phyloP scores from a whole-genome alignment of 2,329 filamentous ascomycete genomes.

The Nectriaceae sp. region DNA sequence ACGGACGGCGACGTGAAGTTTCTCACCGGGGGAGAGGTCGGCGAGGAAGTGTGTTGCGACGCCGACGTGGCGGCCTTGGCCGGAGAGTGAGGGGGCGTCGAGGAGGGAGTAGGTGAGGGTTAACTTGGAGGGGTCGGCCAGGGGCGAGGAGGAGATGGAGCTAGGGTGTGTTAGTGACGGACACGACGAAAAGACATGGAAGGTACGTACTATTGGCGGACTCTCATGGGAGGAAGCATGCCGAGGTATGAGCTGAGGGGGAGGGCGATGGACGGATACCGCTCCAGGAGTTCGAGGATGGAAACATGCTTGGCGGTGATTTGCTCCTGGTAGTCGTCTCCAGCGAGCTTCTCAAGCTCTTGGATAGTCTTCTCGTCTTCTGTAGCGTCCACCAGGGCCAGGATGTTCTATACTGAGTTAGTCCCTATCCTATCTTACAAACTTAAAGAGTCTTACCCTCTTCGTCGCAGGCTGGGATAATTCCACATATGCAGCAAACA shows the following conservation, averaged over 20 bases:
- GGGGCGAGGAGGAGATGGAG: constrained; percentile 74
- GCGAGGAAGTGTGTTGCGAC: constrained; percentile 64
- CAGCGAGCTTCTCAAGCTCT: constrained; percentile 49
- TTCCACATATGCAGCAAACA: constrained; percentile 73
- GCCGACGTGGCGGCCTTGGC: constrained; percentile 54
- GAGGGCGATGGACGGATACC: constrained; percentile 59
- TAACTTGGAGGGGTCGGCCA: constrained; percentile 56
- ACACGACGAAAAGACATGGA: constrained; percentile 39
- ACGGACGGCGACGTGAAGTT: constrained; percentile 52
- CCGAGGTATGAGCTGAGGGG: constrained; percentile 68
- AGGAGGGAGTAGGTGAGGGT: constrained; percentile 72
- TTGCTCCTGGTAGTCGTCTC: constrained; percentile 48
- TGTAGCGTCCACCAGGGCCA: constrained; percentile 49
- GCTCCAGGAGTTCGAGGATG: constrained; percentile 69
- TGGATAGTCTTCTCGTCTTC: constrained; percentile 44
- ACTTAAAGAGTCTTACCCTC: constrained; percentile 54
- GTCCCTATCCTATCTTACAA: constrained; percentile 1
- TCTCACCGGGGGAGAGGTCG: constrained; percentile 44
- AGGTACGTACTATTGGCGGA: constrained; percentile 63
- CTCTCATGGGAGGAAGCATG: constrained; percentile 75
- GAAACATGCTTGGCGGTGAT: constrained; percentile 60
- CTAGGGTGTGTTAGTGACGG: constrained; percentile 31
- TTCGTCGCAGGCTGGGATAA: constrained; percentile 72
- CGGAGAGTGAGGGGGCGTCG: constrained; percentile 54
- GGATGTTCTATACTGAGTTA: constrained; percentile 33